phyloP scores from a whole-genome alignment of 768 basidiomycete species.

The Leccinum boreale region DNA sequence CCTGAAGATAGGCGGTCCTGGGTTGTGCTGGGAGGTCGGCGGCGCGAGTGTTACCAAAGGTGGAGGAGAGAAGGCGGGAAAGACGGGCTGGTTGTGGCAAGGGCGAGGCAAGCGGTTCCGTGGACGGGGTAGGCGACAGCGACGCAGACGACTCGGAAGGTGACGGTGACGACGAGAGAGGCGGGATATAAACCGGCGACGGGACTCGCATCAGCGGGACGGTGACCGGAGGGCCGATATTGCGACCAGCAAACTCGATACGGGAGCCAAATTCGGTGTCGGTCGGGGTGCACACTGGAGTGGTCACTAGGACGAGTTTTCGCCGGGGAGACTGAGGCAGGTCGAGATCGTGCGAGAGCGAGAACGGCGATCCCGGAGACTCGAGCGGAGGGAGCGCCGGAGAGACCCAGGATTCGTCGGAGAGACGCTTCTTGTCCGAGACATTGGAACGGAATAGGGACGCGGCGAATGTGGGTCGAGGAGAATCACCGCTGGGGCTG shows the following conservation, averaged over 20 bases:
- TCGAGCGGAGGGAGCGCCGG: slow-evolving; percentile 6
- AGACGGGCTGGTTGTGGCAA: slow-evolving; percentile 9
- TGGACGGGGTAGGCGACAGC: slow-evolving; percentile 14
- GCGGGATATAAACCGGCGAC: slow-evolving; percentile 19
- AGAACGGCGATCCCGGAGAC: slow-evolving; percentile 8
- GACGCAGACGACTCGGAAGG: slow-evolving; percentile 7
- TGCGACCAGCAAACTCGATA: neutral
- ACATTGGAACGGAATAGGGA: neutral
- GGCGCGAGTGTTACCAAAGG: slow-evolving; percentile 9
- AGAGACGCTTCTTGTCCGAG: slow-evolving; percentile 19
- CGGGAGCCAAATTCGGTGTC: slow-evolving; percentile 20
- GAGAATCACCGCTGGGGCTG: slow-evolving; percentile 3
- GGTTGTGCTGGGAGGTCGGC: slow-evolving; percentile 9
- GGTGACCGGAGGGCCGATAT: neutral
- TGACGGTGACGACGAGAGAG: slow-evolving; percentile 19
- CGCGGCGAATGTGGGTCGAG: slow-evolving; percentile 1
- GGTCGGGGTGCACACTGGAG: slow-evolving; percentile 16
- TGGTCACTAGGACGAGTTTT: slow-evolving; percentile 17
- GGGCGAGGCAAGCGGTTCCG: slow-evolving; percentile 8
- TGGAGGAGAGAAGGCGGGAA: slow-evolving; percentile 24
- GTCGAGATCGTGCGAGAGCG: slow-evolving; percentile 7
- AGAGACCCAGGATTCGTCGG: slow-evolving; percentile 26
- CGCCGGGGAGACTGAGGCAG: slow-evolving; percentile 8
- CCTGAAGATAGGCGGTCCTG: slow-evolving; percentile 15
- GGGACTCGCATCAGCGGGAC: slow-evolving; percentile 18